Conservation (phyloP, 164 flowering plant species). For the Vitis rupestris region DNA sequence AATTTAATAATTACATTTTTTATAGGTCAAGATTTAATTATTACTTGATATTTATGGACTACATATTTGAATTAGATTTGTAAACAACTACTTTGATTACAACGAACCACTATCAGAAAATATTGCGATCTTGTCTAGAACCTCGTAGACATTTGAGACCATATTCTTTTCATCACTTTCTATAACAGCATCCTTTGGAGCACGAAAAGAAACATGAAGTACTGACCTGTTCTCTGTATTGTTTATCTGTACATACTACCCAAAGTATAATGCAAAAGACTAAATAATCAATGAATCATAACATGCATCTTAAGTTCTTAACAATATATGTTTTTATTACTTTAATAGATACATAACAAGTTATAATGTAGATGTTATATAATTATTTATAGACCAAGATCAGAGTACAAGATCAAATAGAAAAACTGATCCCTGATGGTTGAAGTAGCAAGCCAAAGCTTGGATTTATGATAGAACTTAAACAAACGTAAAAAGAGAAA, state of each 20-base stretch:
- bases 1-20: too few relatives aligned
- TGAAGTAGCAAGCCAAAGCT: too few relatives aligned
- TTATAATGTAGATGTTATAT: too few relatives aligned
- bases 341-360: too few relatives aligned
- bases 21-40: background rate
- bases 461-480: too few relatives aligned
- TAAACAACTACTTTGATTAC: constrained; percentile 30
- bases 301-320: too few relatives aligned
- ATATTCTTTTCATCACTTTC: constrained; percentile 84
- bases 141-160: constrained; percentile 93
- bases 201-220: constrained; percentile 96
- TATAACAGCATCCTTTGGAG: constrained; percentile 72
- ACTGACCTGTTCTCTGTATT: constrained; percentile 90
- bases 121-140: constrained; percentile 82
- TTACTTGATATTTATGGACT: constrained; percentile 5
- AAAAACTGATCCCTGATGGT: too few relatives aligned
- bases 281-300: too few relatives aligned
- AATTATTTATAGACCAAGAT: too few relatives aligned
- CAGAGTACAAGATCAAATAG: too few relatives aligned
- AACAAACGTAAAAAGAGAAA: too few relatives aligned
- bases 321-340: too few relatives aligned
- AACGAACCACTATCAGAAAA: constrained; percentile 91
- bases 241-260: constrained; percentile 56
- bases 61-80: constrained; percentile 1
- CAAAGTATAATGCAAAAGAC: background rate